A percentile compares a stretch with the other conserved stretches of the same genome.
Conservation (phyloP, 192 early-diverging fungal species). For the Backusella tarrabulga region DNA sequence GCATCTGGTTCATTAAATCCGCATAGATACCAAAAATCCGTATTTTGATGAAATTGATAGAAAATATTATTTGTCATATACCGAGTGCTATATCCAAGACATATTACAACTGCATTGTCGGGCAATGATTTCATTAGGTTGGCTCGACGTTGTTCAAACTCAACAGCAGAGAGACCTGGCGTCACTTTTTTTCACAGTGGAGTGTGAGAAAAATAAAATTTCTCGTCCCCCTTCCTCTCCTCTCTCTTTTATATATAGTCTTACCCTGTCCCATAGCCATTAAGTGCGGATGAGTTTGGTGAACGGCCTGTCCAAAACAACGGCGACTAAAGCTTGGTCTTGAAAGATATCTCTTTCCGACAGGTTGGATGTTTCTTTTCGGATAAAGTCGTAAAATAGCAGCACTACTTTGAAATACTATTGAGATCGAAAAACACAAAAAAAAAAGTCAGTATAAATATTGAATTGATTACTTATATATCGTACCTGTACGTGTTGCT, state of each 20-base stretch:
- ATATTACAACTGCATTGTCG: slow-evolving; percentile 64
- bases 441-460: not conserved
- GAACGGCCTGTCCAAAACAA: slow-evolving; percentile 75
- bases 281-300: slow-evolving; percentile 80
- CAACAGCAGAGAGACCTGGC: slow-evolving; percentile 69
- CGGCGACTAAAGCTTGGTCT: slow-evolving; percentile 6
- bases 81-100: slow-evolving; percentile 72
- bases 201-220: not conserved
- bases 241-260: not conserved
- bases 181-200: slow-evolving; percentile 56
- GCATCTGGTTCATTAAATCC: slow-evolving; percentile 93
- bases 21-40: slow-evolving; percentile 84
- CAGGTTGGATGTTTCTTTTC: not conserved
- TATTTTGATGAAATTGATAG: slow-evolving; percentile 92
- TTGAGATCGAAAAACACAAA: not conserved
- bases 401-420: not conserved
- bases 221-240: not conserved
- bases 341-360: slow-evolving; percentile 4
- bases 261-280: slow-evolving; percentile 69
- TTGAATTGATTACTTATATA: not conserved
- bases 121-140: slow-evolving; percentile 67
- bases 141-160: slow-evolving; percentile 79
- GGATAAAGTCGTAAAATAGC: not conserved
- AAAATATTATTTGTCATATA: slow-evolving; percentile 93
- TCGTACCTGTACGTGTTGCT: not conserved